Percentiles rank a stretch among this genome's conserved stretches.
These are phyloP conservation scores for Lactifluus piperatus DNA, from an alignment of 768 basidiomycete species.

Conservation along the genomic window DNA sequence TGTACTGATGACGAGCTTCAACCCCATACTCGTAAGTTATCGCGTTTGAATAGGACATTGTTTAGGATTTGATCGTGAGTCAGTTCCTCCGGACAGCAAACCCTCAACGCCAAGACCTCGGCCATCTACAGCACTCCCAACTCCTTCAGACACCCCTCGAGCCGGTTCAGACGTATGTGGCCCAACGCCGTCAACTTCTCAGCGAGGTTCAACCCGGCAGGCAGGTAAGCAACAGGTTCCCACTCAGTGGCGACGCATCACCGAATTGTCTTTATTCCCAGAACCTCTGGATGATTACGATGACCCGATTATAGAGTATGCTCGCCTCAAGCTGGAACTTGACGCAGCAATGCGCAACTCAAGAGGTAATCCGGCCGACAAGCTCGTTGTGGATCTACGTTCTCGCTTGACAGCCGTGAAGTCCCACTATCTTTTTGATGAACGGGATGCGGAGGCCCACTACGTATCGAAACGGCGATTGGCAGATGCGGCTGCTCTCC, in stretches of 20 bases:
- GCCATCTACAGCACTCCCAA: not conserved
- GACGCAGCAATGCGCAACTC: constrained; percentile 31
- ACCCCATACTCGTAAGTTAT: constrained; percentile 29
- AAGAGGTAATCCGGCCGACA: constrained; percentile 24
- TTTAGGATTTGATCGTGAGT: not conserved
- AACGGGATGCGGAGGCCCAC: constrained; percentile 50
- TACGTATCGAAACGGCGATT: constrained; percentile 49
- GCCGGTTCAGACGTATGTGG: not conserved
- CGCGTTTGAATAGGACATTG: not conserved
- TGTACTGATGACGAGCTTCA: constrained; percentile 53
- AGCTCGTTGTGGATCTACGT: constrained; percentile 33
- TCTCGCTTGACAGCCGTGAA: constrained; percentile 39
- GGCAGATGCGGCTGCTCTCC: constrained; percentile 36
- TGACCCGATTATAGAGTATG: constrained; percentile 55
- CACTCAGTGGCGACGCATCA: not conserved
- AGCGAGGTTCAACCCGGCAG: not conserved
- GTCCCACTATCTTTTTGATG: constrained; percentile 63
- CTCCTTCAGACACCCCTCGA: not conserved
- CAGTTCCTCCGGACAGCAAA: constrained; percentile 2
- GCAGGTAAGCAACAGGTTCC: not conserved
- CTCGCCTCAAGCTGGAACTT: constrained; percentile 50
- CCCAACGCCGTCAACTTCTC: not conserved
- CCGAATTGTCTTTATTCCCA: not conserved
- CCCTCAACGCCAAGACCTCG: not conserved
- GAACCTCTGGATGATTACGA: constrained; percentile 21